Percentiles rank a stretch among this genome's conserved stretches.
Evolutionary conservation across 176 grass and related monocot genomes (phyloP).

Genomic region (Oryza officinalis): DNA sequence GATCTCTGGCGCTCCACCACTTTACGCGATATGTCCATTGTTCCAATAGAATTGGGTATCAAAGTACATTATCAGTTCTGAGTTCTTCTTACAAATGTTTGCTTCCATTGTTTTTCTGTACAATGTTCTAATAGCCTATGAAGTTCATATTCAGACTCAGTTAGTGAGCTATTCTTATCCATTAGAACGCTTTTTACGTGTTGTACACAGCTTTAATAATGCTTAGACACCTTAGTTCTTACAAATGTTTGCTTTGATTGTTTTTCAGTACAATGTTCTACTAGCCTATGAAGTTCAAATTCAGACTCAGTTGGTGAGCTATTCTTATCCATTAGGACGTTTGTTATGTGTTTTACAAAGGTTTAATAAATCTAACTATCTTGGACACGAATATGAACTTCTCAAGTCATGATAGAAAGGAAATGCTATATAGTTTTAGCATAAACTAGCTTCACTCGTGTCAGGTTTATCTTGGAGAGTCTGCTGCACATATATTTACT

Average conservation of each 20-base stretch:
- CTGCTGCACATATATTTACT: background rate
- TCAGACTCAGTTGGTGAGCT: constrained; percentile 6
- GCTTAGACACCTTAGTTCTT: no score
- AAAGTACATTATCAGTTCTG: background rate
- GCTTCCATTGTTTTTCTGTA: background rate
- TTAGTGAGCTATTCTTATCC: background rate
- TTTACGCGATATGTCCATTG: background rate
- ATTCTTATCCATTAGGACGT: background rate
- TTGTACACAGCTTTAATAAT: background rate
- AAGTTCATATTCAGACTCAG: constrained; percentile 13
- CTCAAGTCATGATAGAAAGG: background rate
- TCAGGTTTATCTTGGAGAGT: background rate
- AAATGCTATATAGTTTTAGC: background rate
- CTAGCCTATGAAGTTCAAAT: background rate
- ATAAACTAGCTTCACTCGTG: background rate
- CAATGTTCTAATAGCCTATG: background rate
- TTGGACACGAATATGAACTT: background rate
- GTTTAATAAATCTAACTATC: background rate
- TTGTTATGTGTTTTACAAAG: background rate
- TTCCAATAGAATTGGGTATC: constrained; percentile 3
- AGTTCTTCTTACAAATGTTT: constrained; percentile 22
- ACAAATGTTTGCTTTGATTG: background rate
- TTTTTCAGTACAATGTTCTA: constrained; percentile 17
- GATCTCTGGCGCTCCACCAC: background rate
- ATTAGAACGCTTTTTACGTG: background rate